Percentiles rank a stretch among this genome's conserved stretches.
Evolutionary conservation across 163 green algal species (phyloP).

Genomic region (Prototheca cutis): DNA sequence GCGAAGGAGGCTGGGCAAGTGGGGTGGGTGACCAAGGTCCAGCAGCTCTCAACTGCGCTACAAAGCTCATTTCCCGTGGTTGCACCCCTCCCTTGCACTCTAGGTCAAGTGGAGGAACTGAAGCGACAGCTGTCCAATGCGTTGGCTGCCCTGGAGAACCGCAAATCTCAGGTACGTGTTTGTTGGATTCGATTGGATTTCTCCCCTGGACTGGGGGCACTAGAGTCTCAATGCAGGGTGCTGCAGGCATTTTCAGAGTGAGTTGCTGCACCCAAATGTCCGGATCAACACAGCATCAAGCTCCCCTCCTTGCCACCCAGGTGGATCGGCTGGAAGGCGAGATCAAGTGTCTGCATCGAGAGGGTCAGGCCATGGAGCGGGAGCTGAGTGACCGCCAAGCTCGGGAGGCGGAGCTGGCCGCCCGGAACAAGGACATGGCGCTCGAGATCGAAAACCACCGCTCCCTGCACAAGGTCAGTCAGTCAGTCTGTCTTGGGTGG

Average conservation of each 20-base stretch:
- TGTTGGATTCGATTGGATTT: too few species aligned
- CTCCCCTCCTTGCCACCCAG: neutral
- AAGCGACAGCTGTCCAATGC: neutral
- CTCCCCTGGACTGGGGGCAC: too few species aligned
- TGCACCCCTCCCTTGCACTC: neutral
- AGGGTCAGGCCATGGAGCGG: neutral
- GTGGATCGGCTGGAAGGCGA: neutral
- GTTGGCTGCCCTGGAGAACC: neutral
- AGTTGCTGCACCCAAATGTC: too few species aligned
- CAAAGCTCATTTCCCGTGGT: too few species aligned
- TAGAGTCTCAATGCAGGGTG: too few species aligned
- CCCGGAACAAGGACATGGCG: neutral
- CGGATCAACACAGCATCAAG: too few species aligned
- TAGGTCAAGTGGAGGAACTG: neutral
- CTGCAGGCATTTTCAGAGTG: too few species aligned
- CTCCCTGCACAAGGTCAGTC: neutral
- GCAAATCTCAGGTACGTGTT: neutral
- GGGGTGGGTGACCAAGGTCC: too few species aligned
- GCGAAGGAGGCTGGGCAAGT: too few species aligned
- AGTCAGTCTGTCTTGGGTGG: neutral
- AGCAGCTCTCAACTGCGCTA: neutral
- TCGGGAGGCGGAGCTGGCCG: neutral
- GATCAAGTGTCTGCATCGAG: neutral
- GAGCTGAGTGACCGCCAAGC: neutral
- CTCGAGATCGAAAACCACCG: slow-evolving; percentile 1